Evolutionary conservation across 164 flowering plant species (phyloP).

Genomic region (Umbellularia californica): DNA sequence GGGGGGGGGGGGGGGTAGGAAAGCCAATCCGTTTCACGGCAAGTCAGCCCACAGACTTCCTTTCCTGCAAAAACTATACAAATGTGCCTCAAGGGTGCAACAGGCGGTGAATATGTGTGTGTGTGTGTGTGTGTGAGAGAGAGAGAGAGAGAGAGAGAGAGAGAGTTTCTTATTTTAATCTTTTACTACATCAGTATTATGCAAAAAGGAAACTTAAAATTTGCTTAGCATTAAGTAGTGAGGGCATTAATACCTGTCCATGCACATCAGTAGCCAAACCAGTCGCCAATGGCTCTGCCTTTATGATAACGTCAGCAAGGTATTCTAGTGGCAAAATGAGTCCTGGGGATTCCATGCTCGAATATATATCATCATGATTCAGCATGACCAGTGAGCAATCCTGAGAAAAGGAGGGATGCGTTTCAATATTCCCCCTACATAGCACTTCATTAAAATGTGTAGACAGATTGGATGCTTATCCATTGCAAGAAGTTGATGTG

Average conservation of each 20-base stretch:
- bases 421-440: background rate
- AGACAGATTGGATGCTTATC: background rate
- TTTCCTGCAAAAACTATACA: too few species aligned
- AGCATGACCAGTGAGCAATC: constrained; percentile 64
- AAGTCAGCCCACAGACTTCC: too few species aligned
- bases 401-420: constrained; percentile 27
- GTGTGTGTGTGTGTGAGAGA: too few species aligned
- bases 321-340: constrained; percentile 57
- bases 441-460: background rate
- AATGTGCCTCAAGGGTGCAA: too few species aligned
- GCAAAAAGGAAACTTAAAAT: background rate
- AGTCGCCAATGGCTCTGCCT: constrained; percentile 68
- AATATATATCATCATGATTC: constrained; percentile 71
- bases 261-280: constrained; percentile 92
- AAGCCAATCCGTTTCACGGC: too few species aligned
- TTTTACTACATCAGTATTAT: background rate
- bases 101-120: too few species aligned
- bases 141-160: too few species aligned
- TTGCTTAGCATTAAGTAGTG: background rate
- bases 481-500: background rate
- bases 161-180: too few species aligned
- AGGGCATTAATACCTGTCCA: constrained; percentile 67
- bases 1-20: too few species aligned
- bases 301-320: constrained; percentile 64
- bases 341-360: constrained; percentile 33